These are phyloP conservation scores for Lachnum nothofagi DNA, from an alignment of 2,329 filamentous ascomycete genomes.

Conservation along the genomic window DNA sequence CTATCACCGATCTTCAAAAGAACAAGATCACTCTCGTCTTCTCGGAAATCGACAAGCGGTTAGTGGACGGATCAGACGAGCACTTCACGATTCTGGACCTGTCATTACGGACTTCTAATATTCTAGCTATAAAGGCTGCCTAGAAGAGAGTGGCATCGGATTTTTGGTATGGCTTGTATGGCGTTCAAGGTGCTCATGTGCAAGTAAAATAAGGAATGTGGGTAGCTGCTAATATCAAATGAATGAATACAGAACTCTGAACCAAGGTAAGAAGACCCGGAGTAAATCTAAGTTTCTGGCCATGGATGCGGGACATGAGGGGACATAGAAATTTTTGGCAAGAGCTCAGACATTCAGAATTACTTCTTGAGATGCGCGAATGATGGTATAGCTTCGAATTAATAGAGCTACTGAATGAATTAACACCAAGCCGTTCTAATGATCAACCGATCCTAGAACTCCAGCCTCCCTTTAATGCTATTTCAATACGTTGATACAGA, in stretches of 20 bases:
- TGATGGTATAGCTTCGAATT: too few relatives aligned
- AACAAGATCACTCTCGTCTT: constrained; percentile 85
- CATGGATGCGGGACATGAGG: too few relatives aligned
- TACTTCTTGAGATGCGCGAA: too few relatives aligned
- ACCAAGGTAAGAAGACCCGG: too few relatives aligned
- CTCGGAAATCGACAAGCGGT: constrained; percentile 87
- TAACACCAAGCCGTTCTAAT: too few relatives aligned
- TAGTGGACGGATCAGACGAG: constrained; percentile 93
- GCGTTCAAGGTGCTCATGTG: neutral
- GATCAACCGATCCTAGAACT: neutral
- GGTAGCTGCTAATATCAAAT: neutral
- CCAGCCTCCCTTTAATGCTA: too few relatives aligned
- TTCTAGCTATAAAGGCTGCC: constrained; percentile 43
- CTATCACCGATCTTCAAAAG: constrained; percentile 78
- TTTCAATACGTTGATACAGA: neutral
- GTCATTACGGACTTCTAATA: constrained; percentile 71
- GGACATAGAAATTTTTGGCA: too few relatives aligned
- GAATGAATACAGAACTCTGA: neutral
- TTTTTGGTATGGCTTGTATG: constrained; percentile 2
- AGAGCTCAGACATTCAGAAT: too few relatives aligned
- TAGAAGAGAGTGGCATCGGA: neutral
- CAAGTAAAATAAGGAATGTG: neutral
- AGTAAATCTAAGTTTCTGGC: too few relatives aligned
- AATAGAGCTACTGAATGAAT: too few relatives aligned
- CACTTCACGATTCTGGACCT: constrained; percentile 87